Evolutionary conservation across 108 stramenopile species (phyloP).

Genomic region (Mediolabrus comicus): DNA sequence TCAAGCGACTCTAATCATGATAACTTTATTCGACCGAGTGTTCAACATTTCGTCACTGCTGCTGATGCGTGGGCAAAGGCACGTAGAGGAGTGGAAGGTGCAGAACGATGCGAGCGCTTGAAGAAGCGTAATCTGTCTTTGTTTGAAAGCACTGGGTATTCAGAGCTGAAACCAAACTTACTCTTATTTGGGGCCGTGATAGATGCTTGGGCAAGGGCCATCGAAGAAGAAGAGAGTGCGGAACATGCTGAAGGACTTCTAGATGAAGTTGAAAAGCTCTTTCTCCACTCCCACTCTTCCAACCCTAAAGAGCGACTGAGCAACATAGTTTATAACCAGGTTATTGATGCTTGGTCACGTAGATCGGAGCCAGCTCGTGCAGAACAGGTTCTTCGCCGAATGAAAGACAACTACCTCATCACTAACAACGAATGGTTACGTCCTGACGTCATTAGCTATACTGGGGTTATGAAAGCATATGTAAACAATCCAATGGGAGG

Average conservation of each 20-base stretch:
- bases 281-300: constrained; percentile 12
- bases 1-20: neutral
- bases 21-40: constrained; percentile 13
- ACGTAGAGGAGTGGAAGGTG: constrained; percentile 31
- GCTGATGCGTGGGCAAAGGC: constrained; percentile 37
- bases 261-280: constrained; percentile 21
- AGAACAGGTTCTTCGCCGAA: constrained; percentile 31
- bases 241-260: constrained; percentile 36
- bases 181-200: constrained; percentile 31
- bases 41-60: constrained; percentile 31
- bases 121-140: constrained; percentile 25
- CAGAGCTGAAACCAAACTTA: constrained; percentile 31
- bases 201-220: constrained; percentile 40
- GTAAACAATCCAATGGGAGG: constrained; percentile 38
- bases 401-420: constrained; percentile 20
- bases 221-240: constrained; percentile 23
- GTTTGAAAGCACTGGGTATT: constrained; percentile 22
- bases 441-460: constrained; percentile 47
- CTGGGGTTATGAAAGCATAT: constrained; percentile 42
- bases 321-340: constrained; percentile 34
- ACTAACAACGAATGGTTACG: constrained; percentile 23
- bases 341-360: constrained; percentile 50
- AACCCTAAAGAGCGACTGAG: constrained; percentile 25
- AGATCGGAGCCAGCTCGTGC: constrained; percentile 35
- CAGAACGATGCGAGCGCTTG: constrained; percentile 28